Conservation (phyloP, 2,329 filamentous ascomycete species). For the Cylindrodendrum hubeiense region DNA sequence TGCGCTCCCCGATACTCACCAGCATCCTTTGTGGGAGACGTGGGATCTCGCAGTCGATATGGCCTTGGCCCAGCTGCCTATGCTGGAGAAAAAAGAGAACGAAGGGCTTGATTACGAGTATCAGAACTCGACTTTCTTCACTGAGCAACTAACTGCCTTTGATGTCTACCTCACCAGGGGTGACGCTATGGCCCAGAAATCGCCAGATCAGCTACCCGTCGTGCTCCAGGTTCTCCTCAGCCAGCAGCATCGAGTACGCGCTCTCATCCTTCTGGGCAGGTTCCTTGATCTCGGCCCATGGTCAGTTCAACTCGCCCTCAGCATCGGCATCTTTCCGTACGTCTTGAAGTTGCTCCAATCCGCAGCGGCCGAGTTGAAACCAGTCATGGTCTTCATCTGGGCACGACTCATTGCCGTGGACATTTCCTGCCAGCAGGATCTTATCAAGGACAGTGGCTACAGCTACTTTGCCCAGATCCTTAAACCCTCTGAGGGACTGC, state of each 20-base stretch:
- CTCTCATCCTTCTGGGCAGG: slow-evolving; percentile 89
- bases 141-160: slow-evolving; percentile 96
- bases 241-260: slow-evolving; percentile 92
- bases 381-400: slow-evolving; percentile 99
- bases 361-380: slow-evolving; percentile 92
- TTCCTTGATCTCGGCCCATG: slow-evolving; percentile 97
- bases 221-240: slow-evolving; percentile 96
- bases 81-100: slow-evolving; percentile 82
- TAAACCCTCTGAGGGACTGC: slow-evolving; percentile 84
- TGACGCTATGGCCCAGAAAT: slow-evolving; percentile 83
- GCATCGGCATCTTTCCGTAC: slow-evolving; percentile 98
- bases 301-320: slow-evolving; percentile 97
- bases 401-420: slow-evolving; percentile 95
- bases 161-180: slow-evolving; percentile 92
- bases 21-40: slow-evolving; percentile 95
- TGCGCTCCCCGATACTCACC: slow-evolving; percentile 91
- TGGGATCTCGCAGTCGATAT: slow-evolving; percentile 98
- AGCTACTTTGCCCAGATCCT: slow-evolving; percentile 96
- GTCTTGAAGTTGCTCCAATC: slow-evolving; percentile 98
- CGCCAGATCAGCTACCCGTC: slow-evolving; percentile 94
- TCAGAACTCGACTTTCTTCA: slow-evolving; percentile 94
- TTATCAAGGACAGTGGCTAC: slow-evolving; percentile 97
- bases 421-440: slow-evolving; percentile 89
- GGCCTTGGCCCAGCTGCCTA: slow-evolving; percentile 89
- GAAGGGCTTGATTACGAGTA: slow-evolving; percentile 88